A percentile compares a stretch with the other conserved stretches of the same genome.
phyloP scores from a whole-genome alignment of 805 yeast genomes.

The Brettanomyces bruxellensis region DNA sequence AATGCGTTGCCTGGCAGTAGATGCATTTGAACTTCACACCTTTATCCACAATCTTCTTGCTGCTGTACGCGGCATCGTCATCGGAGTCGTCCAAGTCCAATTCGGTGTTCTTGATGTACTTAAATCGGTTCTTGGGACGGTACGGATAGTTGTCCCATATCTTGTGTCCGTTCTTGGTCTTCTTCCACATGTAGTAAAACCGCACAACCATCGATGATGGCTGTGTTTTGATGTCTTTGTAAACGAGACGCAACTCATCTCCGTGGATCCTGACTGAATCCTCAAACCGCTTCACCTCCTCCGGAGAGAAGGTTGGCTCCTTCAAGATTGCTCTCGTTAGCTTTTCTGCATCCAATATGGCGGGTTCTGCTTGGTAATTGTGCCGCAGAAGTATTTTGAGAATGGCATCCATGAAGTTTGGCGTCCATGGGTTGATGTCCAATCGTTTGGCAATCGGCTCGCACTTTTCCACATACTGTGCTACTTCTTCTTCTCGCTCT shows the following conservation, averaged over 20 bases:
- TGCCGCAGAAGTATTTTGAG: constrained; percentile 43
- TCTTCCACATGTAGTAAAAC: constrained; percentile 88
- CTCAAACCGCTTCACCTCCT: constrained; percentile 64
- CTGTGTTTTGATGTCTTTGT: constrained; percentile 62
- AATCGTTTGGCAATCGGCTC: constrained; percentile 47
- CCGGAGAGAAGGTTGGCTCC: constrained; percentile 68
- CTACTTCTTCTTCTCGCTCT: constrained; percentile 21
- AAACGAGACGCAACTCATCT: constrained; percentile 70
- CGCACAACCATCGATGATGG: constrained; percentile 73
- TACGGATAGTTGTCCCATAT: constrained; percentile 84
- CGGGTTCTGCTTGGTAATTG: constrained; percentile 40
- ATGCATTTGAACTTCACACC: constrained; percentile 50
- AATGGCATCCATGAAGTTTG: constrained; percentile 76
- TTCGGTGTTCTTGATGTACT: constrained; percentile 35
- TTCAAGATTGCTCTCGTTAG: constrained; percentile 50
- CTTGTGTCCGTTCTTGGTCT: constrained; percentile 60
- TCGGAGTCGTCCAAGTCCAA: constrained; percentile 36
- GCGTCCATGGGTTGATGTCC: constrained; percentile 50
- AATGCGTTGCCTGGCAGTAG: constrained; percentile 52
- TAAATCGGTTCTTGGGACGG: constrained; percentile 50
- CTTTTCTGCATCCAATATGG: constrained; percentile 35
- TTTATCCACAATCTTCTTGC: constrained; percentile 33
- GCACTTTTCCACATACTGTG: constrained; percentile 49
- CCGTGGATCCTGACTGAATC: constrained; percentile 66
- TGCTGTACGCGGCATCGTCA: constrained; percentile 68